Base-by-base conservation (phyloP, 495 filamentous ascomycete species). In the Daldinia grandis region DNA sequence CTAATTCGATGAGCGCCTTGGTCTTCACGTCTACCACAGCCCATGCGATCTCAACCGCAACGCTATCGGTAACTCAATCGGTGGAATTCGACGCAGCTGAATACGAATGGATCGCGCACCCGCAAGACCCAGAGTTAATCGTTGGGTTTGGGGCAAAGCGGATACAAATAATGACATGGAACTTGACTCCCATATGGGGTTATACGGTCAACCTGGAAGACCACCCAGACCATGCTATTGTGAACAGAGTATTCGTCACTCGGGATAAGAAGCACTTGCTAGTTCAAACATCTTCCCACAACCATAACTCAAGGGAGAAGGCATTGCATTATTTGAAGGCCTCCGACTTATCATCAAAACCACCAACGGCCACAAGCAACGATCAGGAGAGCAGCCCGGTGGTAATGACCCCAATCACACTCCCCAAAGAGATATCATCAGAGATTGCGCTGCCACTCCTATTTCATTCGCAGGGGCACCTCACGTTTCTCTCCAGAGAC, bases 41-140 rank as follows among this genome's bases (percentile, higher is more conserved):
- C 3, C 35, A 50, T 24, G 6, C 40, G 10, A 50, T 68, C 57
- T 68, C 65, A 7, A 58, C 56, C 30, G 9, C 38, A 15, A 56
- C 65, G 4, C 25, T 47, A 1, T 62, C 58, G 2, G 40, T 68
- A 8, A 27, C 14, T 4, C 10, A 31, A 3, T 56, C 58, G 12
- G 19, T 49, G 12, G 65, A 50, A 58, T 65, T 42, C 33, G 57
- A 38, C 15, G 57, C 47, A 6, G 17, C 63, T 27, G 58, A 55
- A 15, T 35, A 47, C 42, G 44, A 42, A 64, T 76, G 74, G 76
- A 73, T 75, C 50, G 54, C 31, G 24, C 74, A 78, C 44, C 74
- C 74, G 10, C 62, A 71, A 44, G 58, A 75, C 31, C 68, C 64
- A 2, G 60, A 63, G 55, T 61, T 75, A 2, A 62, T 78, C 15